Percentiles rank a stretch among this genome's conserved stretches.
Evolutionary conservation across 768 basidiomycete genomes (phyloP).

Genomic region (Phaeolepiota aurea): DNA sequence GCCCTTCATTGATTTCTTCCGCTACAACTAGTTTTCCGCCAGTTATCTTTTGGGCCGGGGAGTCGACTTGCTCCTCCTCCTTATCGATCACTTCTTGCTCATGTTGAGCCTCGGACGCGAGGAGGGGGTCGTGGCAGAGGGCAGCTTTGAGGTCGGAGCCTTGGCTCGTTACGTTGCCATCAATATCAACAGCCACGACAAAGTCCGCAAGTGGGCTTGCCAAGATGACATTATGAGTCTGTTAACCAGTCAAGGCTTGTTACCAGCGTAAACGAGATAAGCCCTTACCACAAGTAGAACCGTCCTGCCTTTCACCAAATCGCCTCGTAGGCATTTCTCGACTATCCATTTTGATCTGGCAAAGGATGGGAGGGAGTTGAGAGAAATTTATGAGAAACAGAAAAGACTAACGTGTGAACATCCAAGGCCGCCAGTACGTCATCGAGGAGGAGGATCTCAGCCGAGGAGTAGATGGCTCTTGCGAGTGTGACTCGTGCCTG

Average conservation of each 20-base stretch:
- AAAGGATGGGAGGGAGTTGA: slow-evolving; percentile 6
- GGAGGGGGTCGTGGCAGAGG: neutral
- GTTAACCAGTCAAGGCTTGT: neutral
- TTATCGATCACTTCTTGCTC: neutral
- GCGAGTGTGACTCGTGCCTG: slow-evolving; percentile 42
- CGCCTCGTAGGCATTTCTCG: slow-evolving; percentile 67
- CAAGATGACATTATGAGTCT: slow-evolving; percentile 16
- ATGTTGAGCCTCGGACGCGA: neutral
- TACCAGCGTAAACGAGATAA: neutral
- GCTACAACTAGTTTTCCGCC: slow-evolving; percentile 51
- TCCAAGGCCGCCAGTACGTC: slow-evolving; percentile 65
- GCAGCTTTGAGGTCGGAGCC: neutral
- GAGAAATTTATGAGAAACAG: neutral
- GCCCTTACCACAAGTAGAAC: slow-evolving; percentile 61
- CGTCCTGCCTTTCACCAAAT: slow-evolving; percentile 65
- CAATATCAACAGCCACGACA: slow-evolving; percentile 1
- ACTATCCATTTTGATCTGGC: slow-evolving; percentile 72
- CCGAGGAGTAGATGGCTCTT: slow-evolving; percentile 38
- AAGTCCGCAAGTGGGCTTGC: slow-evolving; percentile 1
- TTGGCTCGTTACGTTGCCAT: neutral
- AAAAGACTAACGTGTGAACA: slow-evolving; percentile 16
- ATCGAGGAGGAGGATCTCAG: slow-evolving; percentile 60
- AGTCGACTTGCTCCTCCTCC: neutral
- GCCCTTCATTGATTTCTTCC: slow-evolving; percentile 55
- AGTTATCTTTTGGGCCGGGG: neutral